Percentiles rank a stretch among this genome's conserved stretches.
phyloP scores from a whole-genome alignment of 2,329 filamentous ascomycete species.

The Xylariales sp. region DNA sequence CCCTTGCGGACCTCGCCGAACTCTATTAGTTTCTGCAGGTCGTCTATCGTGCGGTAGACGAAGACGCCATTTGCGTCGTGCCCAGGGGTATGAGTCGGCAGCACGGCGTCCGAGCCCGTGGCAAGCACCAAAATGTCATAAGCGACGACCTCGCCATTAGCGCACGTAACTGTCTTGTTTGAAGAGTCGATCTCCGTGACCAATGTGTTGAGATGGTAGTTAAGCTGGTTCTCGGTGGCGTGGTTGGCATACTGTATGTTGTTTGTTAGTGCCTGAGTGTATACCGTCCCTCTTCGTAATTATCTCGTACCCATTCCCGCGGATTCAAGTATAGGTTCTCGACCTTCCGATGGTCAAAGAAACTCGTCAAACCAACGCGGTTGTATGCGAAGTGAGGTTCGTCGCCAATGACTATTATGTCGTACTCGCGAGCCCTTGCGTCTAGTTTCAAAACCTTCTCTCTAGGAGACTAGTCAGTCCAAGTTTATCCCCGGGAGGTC shows the following conservation, averaged over 20 bases:
- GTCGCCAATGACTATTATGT: conserved; percentile 87
- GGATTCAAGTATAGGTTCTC: conserved; percentile 92
- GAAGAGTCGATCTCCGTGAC: conserved; percentile 75
- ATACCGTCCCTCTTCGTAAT: neutral
- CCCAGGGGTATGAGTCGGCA: conserved; percentile 77
- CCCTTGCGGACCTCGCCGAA: conserved; percentile 76
- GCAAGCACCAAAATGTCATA: conserved; percentile 88
- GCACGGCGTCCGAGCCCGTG: conserved; percentile 85
- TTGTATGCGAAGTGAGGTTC: conserved; percentile 92
- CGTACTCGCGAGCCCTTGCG: conserved; percentile 77
- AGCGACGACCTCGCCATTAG: conserved; percentile 73
- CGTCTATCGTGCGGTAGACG: conserved; percentile 87
- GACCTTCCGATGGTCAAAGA: conserved; percentile 86
- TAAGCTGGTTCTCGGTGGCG: conserved; percentile 74
- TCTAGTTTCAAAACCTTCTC: conserved; percentile 92
- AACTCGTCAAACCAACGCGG: conserved; percentile 87
- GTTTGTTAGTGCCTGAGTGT: neutral
- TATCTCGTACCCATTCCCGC: conserved; percentile 74
- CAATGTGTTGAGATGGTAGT: conserved; percentile 79
- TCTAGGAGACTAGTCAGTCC: conserved; percentile 56
- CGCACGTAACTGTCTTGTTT: conserved; percentile 75
- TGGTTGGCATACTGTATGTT: conserved; percentile 67
- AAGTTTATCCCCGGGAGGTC: neutral
- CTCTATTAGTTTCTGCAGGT: conserved; percentile 79
- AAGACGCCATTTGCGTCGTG: conserved; percentile 86